Evolutionary conservation across 108 stramenopile genomes (phyloP), one percentile per base, ranked within the genome.

Genomic region (Discostella stelligeroides): DNA sequence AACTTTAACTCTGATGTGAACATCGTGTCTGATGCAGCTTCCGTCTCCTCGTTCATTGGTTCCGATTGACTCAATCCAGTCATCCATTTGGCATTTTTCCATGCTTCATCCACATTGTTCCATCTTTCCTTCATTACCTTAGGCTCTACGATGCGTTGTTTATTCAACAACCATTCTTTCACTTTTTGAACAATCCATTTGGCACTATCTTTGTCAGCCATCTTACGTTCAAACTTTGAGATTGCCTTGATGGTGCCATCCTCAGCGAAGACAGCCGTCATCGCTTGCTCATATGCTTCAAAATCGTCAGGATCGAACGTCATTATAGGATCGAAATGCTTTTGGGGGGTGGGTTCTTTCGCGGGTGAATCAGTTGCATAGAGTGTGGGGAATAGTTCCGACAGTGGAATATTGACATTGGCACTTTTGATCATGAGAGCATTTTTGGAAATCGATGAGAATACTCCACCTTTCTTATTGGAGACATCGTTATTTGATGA

Each of bases 51-150:
- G 38, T 57, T 30, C 28, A 0, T 34, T 0, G 40, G 18, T 25
- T 30, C 55, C 27, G 21, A 15, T 42, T 40, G 38, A 25, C 38
- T 38, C 37, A 50, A 18, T 53, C 45, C 61, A 24, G 34, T 37
- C 21, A 15, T 70, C 76, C 76, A 77, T 37, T 38, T 38, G 17
- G 49, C 76, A 14, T 70, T 57, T 28, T 47, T 77, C 76, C 77
- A 79, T 23, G 49, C 60, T 21, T 49, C 41, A 45, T 79, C 66
- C 23, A 79, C 48, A 13, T 56, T 41, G 3, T 41, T 70, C 76
- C 76, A 77, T 28, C 68, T 24, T 4, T 70, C 54, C 13, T 18
- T 15, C 7, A 79, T 64, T 30, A 66, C 34, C 13, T 61, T 39
- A 34, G 60, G 29, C 37, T 79, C 77, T 1, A 79, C 43, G 8